Conservation (phyloP, 768 basidiomycete genomes). For the Collybiopsis luxurians region DNA sequence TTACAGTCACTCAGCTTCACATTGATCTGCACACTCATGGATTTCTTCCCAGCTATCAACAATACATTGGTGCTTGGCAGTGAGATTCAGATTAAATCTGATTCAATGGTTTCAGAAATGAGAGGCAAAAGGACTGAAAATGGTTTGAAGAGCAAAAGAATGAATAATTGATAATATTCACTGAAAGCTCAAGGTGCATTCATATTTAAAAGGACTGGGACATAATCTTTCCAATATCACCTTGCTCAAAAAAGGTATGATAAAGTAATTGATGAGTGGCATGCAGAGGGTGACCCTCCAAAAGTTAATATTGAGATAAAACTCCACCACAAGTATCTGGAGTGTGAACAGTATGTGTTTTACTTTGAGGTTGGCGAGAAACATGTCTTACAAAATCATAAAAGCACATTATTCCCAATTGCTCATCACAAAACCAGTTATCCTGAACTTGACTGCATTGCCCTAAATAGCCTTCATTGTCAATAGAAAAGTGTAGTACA, state of each 20-base stretch:
- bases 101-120: not conserved
- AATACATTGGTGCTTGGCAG: conserved; percentile 4
- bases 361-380: not conserved
- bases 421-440: conserved; percentile 18
- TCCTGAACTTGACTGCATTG: conserved; percentile 24
- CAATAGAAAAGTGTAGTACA: conserved; percentile 2
- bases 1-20: conserved; percentile 25
- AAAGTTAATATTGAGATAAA: not conserved
- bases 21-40: conserved; percentile 30
- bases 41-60: conserved; percentile 31
- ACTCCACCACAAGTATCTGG: not conserved
- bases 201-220: not conserved
- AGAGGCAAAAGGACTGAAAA: conserved; percentile 1
- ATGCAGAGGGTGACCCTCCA: conserved; percentile 11
- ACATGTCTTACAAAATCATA: conserved; percentile 24
- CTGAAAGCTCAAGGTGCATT: not conserved
- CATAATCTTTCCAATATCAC: not conserved
- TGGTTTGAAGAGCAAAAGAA: conserved; percentile 20
- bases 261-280: conserved; percentile 14
- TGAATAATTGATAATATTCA: conserved; percentile 10
- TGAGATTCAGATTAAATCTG: not conserved
- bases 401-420: conserved; percentile 17
- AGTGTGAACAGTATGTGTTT: not conserved
- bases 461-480: conserved; percentile 10
- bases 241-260: conserved; percentile 9